phyloP scores from a whole-genome alignment of 306 rosid species.

The Betula pendula region DNA sequence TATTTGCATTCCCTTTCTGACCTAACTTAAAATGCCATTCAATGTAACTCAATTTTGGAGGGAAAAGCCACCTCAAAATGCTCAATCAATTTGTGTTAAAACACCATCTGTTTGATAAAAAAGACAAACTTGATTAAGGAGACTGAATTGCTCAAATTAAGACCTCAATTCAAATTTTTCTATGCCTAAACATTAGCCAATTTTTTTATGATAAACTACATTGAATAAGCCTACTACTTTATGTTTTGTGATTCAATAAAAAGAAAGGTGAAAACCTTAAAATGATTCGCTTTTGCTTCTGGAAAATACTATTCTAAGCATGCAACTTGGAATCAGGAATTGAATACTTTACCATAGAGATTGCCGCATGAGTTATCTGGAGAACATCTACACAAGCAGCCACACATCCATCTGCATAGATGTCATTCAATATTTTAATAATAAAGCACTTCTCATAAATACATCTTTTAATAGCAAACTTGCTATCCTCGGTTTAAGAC shows the following conservation, averaged over 20 bases:
- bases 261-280: background rate
- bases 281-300: background rate
- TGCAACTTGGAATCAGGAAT: constrained; percentile 18
- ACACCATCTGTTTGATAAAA: background rate
- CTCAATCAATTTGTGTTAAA: background rate
- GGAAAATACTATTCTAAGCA: background rate
- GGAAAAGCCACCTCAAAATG: background rate
- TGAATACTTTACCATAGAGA: constrained; percentile 68
- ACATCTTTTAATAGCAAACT: background rate
- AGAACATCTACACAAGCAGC: constrained; percentile 90
- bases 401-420: constrained; percentile 66
- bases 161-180: background rate
- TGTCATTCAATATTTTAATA: constrained; percentile 23
- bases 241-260: background rate
- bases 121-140: background rate
- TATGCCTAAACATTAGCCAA: background rate
- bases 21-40: background rate
- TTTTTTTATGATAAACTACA: background rate
- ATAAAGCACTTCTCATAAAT: constrained; percentile 1
- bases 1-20: background rate
- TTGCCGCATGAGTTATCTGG: constrained; percentile 88
- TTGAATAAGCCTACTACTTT: background rate
- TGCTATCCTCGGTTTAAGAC: background rate
- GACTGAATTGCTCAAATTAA: background rate
- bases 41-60: background rate